These are phyloP conservation scores for Elsinoe necatrix DNA, from an alignment of 2,329 filamentous ascomycete species.

Conservation along the genomic window DNA sequence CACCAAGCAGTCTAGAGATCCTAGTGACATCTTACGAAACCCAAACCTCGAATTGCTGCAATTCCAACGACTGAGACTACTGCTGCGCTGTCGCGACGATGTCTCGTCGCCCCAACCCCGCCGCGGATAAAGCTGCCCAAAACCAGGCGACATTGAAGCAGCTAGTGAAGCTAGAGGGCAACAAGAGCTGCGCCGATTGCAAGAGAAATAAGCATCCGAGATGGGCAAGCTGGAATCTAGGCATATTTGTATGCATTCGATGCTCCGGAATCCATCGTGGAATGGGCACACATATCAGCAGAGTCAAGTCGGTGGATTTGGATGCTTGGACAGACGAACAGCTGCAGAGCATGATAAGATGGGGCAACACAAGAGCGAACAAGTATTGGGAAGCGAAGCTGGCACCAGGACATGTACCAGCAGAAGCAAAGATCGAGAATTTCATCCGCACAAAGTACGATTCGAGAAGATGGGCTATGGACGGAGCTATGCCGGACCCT, in stretches of 20 bases:
- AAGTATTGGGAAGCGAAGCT: conserved; percentile 98
- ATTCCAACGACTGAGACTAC: too few relatives aligned
- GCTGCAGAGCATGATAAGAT: conserved; percentile 82
- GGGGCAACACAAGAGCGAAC: conserved; percentile 94
- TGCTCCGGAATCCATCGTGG: conserved; percentile 97
- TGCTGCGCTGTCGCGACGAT: too few relatives aligned
- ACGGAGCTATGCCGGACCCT: conserved; percentile 90
- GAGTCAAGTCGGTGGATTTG: conserved; percentile 95
- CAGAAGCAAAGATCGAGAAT: conserved; percentile 98
- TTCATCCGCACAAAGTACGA: conserved; percentile 99
- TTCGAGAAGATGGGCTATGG: conserved; percentile 98
- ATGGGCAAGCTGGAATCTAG: conserved; percentile 99
- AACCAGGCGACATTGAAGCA: conserved; percentile 92
- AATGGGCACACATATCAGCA: conserved; percentile 97
- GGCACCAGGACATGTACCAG: conserved; percentile 81
- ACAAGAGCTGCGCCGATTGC: conserved; percentile 97
- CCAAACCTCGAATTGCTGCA: too few relatives aligned
- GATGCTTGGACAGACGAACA: conserved; percentile 99
- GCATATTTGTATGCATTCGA: conserved; percentile 89
- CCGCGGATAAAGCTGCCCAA: conserved; percentile 79
- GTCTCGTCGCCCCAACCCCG: conserved; percentile 73
- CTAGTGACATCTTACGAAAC: background rate
- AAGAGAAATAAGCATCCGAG: conserved; percentile 98
- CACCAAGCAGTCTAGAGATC: background rate
- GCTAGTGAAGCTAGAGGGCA: conserved; percentile 84